Evolutionary conservation across 1,284 basidiomycete genomes (phyloP).

Genomic region (Kwoniella shivajii): DNA sequence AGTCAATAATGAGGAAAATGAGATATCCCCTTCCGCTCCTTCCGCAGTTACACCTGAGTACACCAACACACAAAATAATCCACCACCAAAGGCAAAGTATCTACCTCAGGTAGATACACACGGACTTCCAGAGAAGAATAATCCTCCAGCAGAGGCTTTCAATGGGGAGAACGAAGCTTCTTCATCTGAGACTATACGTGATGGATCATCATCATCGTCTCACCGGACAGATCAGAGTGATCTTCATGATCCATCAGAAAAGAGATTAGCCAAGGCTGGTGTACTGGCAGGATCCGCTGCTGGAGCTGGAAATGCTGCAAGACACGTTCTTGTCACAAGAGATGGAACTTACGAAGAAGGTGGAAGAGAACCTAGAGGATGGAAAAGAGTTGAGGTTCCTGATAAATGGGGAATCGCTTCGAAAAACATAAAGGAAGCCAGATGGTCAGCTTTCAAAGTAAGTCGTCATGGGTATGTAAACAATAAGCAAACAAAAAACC

Average conservation of each 20-base stretch:
- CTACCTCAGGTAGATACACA: too few relatives aligned
- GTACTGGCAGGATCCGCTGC: conserved; percentile 11
- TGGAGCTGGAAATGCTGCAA: conserved; percentile 17
- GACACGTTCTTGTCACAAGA: conserved; percentile 5
- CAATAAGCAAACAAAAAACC: too few relatives aligned
- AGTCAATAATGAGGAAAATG: not conserved
- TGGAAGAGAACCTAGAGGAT: conserved; percentile 9
- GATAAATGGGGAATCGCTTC: conserved; percentile 24
- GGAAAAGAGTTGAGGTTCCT: conserved; percentile 15
- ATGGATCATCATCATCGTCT: not conserved
- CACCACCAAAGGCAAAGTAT: too few relatives aligned
- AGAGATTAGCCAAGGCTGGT: conserved; percentile 17
- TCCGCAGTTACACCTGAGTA: not conserved
- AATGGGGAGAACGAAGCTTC: not conserved
- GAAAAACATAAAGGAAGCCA: conserved; percentile 9
- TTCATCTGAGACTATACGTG: conserved; percentile 2
- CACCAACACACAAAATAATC: too few relatives aligned
- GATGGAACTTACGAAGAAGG: conserved; percentile 1
- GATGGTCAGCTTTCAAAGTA: conserved; percentile 26
- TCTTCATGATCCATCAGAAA: conserved; percentile 10
- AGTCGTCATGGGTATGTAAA: too few relatives aligned
- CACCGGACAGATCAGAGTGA: not conserved
- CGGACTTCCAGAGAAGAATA: too few relatives aligned
- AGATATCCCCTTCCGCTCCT: not conserved
- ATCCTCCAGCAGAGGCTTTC: too few relatives aligned